Percentiles rank a stretch among this genome's conserved stretches.
Evolutionary conservation across 352 stramenopile species (phyloP).

Genomic region (Phytophthora boehmeriae): DNA sequence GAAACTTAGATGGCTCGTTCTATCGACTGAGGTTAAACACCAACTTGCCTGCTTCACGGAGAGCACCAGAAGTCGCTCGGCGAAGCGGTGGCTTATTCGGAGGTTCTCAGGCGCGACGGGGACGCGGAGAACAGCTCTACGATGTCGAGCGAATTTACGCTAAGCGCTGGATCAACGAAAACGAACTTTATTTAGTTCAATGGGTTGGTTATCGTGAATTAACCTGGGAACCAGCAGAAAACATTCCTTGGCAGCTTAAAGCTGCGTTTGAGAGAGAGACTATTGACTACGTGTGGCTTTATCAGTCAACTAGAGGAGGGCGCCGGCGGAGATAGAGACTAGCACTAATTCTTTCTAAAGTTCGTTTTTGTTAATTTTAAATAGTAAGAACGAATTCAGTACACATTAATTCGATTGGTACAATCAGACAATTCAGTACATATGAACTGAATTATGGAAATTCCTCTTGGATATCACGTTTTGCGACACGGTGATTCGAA

Average conservation of each 20-base stretch:
- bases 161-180: conserved; percentile 5
- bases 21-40: not conserved
- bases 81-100: not conserved
- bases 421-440: too few species aligned
- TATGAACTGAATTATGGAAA: too few species aligned
- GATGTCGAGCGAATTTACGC: conserved; percentile 2
- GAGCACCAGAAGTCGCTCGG: not conserved
- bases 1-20: conserved; percentile 2
- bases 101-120: not conserved
- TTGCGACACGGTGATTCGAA: too few species aligned
- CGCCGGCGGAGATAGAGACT: too few species aligned
- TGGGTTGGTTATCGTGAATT: conserved; percentile 5
- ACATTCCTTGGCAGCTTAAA: conserved; percentile 1
- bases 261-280: not conserved
- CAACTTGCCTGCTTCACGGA: not conserved
- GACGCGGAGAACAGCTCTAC: not conserved
- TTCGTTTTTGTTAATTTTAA: too few species aligned
- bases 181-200: not conserved
- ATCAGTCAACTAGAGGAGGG: not conserved
- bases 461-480: too few species aligned
- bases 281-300: not conserved
- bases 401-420: too few species aligned
- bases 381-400: too few species aligned
- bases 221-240: not conserved
- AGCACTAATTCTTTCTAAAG: too few species aligned